Conservation (phyloP, 1,284 basidiomycete species). For the Ceratobasidium sp. region DNA sequence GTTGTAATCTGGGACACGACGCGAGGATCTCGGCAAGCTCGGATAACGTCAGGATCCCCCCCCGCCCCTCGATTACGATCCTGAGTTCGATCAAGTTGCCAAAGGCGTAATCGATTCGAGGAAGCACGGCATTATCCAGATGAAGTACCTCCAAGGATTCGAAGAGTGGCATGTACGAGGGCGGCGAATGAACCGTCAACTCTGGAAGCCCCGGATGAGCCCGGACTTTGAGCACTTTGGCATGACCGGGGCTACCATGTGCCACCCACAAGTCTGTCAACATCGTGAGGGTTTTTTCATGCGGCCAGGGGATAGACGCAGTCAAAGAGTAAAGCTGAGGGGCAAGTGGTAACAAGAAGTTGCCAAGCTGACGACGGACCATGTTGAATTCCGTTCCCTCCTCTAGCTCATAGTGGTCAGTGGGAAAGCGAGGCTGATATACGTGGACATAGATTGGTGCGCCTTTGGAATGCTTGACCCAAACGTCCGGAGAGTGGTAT, state of each 20-base stretch:
- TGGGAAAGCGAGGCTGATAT: background rate
- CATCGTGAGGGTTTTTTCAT: background rate
- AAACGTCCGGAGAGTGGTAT: background rate
- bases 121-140: background rate
- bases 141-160: background rate
- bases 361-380: background rate
- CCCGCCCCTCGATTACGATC: background rate
- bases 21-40: background rate
- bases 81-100: background rate
- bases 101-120: background rate
- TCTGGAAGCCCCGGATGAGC: background rate
- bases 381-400: background rate
- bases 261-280: background rate
- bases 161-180: background rate
- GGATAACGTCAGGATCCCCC: background rate
- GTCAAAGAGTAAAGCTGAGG: background rate
- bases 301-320: background rate
- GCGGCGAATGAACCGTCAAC: background rate
- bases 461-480: background rate
- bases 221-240: background rate
- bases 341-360: background rate
- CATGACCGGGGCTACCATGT: background rate
- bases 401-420: background rate
- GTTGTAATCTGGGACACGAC: background rate
- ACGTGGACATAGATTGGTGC: background rate